Percentiles rank a stretch among this genome's conserved stretches.
These are phyloP conservation scores for Pythium brassicae DNA, from an alignment of 352 stramenopile genomes.

Conservation along the genomic window DNA sequence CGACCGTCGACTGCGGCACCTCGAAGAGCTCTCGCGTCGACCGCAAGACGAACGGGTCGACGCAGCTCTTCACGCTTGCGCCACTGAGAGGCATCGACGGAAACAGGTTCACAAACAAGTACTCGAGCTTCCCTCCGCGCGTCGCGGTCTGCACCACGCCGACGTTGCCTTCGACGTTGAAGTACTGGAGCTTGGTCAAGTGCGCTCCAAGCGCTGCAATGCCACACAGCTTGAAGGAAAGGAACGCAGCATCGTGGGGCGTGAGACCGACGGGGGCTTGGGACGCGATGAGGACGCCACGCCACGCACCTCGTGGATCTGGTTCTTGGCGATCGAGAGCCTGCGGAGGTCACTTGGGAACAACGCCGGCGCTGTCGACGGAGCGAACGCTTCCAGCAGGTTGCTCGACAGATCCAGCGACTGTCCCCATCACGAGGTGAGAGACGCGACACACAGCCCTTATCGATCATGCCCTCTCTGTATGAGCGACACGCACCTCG, in stretches of 20 bases:
- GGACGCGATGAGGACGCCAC: neutral
- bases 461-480: no score
- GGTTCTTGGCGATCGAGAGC: slow-evolving; percentile 52
- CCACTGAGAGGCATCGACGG: slow-evolving; percentile 13
- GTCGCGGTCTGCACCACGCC: slow-evolving; percentile 24
- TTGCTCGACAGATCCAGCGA: slow-evolving; percentile 63
- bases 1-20: slow-evolving; percentile 10
- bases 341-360: slow-evolving; percentile 40
- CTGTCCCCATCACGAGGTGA: slow-evolving; percentile 16
- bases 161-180: slow-evolving; percentile 48
- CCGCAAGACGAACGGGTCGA: neutral
- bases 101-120: slow-evolving; percentile 41
- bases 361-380: slow-evolving; percentile 14
- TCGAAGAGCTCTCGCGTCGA: slow-evolving; percentile 20
- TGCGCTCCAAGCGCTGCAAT: slow-evolving; percentile 36
- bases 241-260: neutral
- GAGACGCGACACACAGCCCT: neutral
- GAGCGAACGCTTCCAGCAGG: slow-evolving; percentile 31
- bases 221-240: slow-evolving; percentile 33
- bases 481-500: slow-evolving; percentile 24
- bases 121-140: slow-evolving; percentile 33
- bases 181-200: slow-evolving; percentile 31
- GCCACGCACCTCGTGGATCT: slow-evolving; percentile 49
- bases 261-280: neutral
- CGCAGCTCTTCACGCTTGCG: neutral